Evolutionary conservation across 148 eudicot species (phyloP).

Genomic region (Salicornia ramosissima): DNA sequence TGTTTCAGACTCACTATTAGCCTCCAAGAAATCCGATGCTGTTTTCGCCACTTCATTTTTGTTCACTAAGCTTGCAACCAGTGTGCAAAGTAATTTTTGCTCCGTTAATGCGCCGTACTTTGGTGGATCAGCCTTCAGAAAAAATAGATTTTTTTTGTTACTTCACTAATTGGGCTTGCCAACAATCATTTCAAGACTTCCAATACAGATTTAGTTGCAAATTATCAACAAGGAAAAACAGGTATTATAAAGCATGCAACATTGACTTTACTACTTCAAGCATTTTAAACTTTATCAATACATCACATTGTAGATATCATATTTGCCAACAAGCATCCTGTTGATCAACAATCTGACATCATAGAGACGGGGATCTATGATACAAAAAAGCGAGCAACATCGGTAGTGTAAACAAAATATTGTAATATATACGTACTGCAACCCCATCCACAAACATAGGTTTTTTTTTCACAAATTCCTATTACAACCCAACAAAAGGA

Average conservation of each 20-base stretch:
- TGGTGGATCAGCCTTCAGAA: slow-evolving; percentile 50
- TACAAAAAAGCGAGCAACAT: too few species aligned
- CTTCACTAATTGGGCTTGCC: background rate
- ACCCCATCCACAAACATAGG: too few species aligned
- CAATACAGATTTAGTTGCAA: background rate
- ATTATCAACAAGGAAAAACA: slow-evolving; percentile 16
- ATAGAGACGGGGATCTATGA: background rate
- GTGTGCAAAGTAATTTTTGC: slow-evolving; percentile 45
- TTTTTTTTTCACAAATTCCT: too few species aligned
- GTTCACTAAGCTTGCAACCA: slow-evolving; percentile 49
- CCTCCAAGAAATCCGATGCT: slow-evolving; percentile 61
- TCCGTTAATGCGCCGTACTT: slow-evolving; percentile 36
- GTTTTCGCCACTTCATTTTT: slow-evolving; percentile 46
- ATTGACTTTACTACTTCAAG: background rate
- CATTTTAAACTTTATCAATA: background rate
- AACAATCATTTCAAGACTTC: too few species aligned
- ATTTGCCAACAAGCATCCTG: background rate
- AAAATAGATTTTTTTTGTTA: slow-evolving; percentile 6
- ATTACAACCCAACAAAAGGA: too few species aligned
- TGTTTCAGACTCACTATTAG: slow-evolving; percentile 54
- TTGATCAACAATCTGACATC: background rate
- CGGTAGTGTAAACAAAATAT: too few species aligned
- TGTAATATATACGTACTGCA: too few species aligned
- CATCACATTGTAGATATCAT: background rate
- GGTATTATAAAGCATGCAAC: background rate